phyloP scores from a whole-genome alignment of 805 yeast species.

The Metschnikowia drakensbergensis region DNA sequence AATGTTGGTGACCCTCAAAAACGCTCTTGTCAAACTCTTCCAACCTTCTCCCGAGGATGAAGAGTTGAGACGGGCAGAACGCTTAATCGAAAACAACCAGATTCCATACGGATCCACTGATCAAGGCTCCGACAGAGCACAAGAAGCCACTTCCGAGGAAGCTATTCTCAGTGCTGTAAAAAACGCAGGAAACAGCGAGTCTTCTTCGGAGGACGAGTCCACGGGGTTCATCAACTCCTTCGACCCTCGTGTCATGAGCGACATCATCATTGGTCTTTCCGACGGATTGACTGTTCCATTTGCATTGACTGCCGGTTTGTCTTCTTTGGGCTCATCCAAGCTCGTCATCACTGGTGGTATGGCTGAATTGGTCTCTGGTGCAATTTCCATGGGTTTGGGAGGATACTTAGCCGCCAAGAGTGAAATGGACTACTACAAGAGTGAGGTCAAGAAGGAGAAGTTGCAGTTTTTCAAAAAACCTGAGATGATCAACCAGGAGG shows the following conservation, averaged over 20 bases:
- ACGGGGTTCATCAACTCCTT: constrained; percentile 48
- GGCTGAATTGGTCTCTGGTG: constrained; percentile 96
- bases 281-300: constrained; percentile 99
- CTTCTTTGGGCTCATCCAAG: constrained; percentile 83
- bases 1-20: constrained; percentile 27
- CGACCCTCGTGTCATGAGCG: constrained; percentile 93
- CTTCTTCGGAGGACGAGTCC: constrained; percentile 13
- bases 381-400: constrained; percentile 97
- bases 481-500: constrained; percentile 65
- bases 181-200: constrained; percentile 21
- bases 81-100: constrained; percentile 31
- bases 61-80: constrained; percentile 29
- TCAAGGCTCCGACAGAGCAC: constrained; percentile 29
- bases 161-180: constrained; percentile 31
- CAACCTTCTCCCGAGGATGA: constrained; percentile 20
- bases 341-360: constrained; percentile 96
- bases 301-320: constrained; percentile 94
- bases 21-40: constrained; percentile 29
- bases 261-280: constrained; percentile 85
- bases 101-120: constrained; percentile 36
- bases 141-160: constrained; percentile 35
- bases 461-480: constrained; percentile 61
- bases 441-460: constrained; percentile 71
- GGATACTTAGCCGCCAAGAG: constrained; percentile 94
- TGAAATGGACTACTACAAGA: constrained; percentile 70